Base-by-base conservation (phyloP, 805 yeast genomes). In the Kazachstania viticola region DNA sequence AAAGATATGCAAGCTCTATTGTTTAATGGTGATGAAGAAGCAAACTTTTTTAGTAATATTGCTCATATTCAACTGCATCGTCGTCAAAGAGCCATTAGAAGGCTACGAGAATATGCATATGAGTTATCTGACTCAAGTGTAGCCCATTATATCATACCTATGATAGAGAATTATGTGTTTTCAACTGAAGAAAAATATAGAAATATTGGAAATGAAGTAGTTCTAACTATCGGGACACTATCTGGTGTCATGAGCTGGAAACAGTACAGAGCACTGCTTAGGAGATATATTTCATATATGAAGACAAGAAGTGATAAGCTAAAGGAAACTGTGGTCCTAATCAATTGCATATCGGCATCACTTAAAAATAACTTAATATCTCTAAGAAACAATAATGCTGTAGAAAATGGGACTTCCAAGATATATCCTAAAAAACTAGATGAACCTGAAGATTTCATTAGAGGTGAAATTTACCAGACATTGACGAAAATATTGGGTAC, bases 51-150 rank as follows among this genome's bases (percentile, higher is more conserved):
- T 56, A 51, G 60, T 27, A 84, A 85, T 45, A 65, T 91, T 29
- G 69, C 67, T 37, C 95, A 88, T 53, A 75, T 88, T 23, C 98
- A 88, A 59, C 46, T 79, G 8, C 84, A 79, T 48, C 73, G 94
- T 58, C 78, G 95, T 45, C 85, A 80, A 53, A 69, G 85, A 45
- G 94, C 97, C 0, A 65, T 88, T 15, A 69, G 73, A 45, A 67
- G 80, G 36, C 56, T 87, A 18, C 66, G 67, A 9, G 73, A 64
- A 4, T 45, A 65, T 27, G 68, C 73, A 5, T 36, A 52, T 14
- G 41, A 61, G 5, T 54, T 87, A 5, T 54, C 70, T 0, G 71
- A 71, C 17, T 58, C 61, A 23, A 76, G 74, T 42, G 71, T 88
- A 33, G 68, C 94, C 0, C 91, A 82, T 47, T 85, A 79, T 50